These are phyloP conservation scores for Aspergillus diversus DNA, from an alignment of 495 filamentous ascomycete genomes.

Conservation along the genomic window DNA sequence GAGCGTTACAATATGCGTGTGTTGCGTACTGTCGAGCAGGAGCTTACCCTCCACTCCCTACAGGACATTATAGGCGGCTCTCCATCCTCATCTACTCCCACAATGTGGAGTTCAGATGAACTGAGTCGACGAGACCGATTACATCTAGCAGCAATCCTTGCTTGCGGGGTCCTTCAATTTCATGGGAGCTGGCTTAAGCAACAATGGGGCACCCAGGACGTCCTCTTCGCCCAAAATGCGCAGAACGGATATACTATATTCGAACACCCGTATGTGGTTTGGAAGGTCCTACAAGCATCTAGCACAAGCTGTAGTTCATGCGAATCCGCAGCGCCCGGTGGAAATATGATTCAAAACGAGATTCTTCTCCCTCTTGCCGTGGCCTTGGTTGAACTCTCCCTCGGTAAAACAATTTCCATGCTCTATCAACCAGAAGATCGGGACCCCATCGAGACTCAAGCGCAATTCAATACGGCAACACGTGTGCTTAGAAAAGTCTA, in stretches of 20 bases:
- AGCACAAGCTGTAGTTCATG: neutral
- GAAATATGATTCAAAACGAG: conserved; percentile 27
- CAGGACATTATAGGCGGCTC: neutral
- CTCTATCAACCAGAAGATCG: conserved; percentile 27
- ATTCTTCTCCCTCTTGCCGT: conserved; percentile 35
- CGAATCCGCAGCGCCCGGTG: neutral
- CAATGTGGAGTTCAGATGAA: conserved; percentile 8
- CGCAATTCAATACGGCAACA: conserved; percentile 28
- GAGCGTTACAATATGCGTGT: neutral
- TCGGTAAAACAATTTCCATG: conserved; percentile 27
- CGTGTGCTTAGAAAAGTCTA: conserved; percentile 29
- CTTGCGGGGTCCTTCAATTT: conserved; percentile 37
- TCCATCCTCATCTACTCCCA: neutral
- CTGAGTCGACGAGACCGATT: conserved; percentile 27
- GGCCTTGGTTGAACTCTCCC: conserved; percentile 39
- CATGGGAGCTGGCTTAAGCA: conserved; percentile 36
- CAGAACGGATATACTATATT: neutral
- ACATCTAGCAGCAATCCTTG: conserved; percentile 34
- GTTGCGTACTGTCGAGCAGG: neutral
- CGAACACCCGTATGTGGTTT: neutral
- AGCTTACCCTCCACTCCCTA: neutral
- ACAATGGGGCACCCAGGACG: conserved; percentile 30
- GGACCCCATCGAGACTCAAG: conserved; percentile 14
- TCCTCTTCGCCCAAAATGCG: conserved; percentile 13
- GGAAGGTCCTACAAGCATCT: neutral